A percentile compares a stretch with the other conserved stretches of the same genome.
phyloP scores from a whole-genome alignment of 2,329 filamentous ascomycete genomes.

The Xylariales sp. region DNA sequence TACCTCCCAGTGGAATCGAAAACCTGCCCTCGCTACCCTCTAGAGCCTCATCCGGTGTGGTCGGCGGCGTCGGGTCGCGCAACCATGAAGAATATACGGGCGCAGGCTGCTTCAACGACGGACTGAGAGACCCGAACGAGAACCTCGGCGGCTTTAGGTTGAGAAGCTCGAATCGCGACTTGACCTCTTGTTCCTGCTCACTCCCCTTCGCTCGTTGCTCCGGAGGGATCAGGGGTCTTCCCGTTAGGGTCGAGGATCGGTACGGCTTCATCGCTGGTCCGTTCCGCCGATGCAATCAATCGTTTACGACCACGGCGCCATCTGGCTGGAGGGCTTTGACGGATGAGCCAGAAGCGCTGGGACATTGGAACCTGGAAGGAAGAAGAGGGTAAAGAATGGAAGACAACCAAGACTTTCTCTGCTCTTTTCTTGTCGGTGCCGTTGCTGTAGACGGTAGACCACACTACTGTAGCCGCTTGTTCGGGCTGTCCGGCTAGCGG shows the following conservation, averaged over 20 bases:
- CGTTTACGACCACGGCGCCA: too few relatives aligned
- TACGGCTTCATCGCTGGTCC: slow-evolving; percentile 8
- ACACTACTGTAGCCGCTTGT: too few relatives aligned
- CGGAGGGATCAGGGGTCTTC: not conserved
- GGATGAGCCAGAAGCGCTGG: too few relatives aligned
- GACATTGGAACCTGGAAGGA: too few relatives aligned
- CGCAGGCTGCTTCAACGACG: not conserved
- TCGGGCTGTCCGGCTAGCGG: too few relatives aligned
- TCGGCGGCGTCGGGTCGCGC: slow-evolving; percentile 25
- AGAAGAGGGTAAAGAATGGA: too few relatives aligned
- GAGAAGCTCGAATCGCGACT: slow-evolving; percentile 7
- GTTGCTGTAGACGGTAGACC: too few relatives aligned
- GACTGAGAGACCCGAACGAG: slow-evolving; percentile 3
- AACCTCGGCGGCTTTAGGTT: slow-evolving; percentile 5
- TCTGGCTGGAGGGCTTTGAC: too few relatives aligned
- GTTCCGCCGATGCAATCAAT: too few relatives aligned
- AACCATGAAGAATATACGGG: slow-evolving; percentile 20
- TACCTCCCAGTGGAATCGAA: slow-evolving; percentile 9
- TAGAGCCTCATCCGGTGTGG: slow-evolving; percentile 14
- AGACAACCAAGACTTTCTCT: too few relatives aligned
- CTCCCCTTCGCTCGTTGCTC: not conserved
- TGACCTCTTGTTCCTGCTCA: slow-evolving; percentile 2
- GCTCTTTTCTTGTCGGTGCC: too few relatives aligned
- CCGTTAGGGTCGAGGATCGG: slow-evolving; percentile 2
- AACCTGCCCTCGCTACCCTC: slow-evolving; percentile 3